These are phyloP conservation scores for Geotrichum bryndzae DNA, from an alignment of 1,139 yeast genomes.

Conservation along the genomic window DNA sequence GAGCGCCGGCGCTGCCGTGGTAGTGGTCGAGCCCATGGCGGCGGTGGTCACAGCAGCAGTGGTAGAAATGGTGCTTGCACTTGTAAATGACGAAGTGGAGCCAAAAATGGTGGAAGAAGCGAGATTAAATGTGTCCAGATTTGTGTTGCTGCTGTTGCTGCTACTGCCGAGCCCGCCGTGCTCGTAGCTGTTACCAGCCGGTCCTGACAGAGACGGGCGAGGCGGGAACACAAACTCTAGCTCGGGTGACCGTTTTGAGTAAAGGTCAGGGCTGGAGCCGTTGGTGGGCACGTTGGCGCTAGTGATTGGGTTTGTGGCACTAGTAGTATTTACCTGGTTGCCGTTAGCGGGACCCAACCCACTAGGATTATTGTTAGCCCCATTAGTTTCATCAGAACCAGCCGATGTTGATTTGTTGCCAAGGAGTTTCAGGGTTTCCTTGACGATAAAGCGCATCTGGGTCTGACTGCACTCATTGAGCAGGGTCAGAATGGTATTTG, in stretches of 20 bases:
- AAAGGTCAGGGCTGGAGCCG: not conserved
- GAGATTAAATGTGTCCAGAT: constrained; percentile 1
- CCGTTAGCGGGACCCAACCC: constrained; percentile 2
- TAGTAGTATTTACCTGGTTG: constrained; percentile 4
- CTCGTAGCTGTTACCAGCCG: not conserved
- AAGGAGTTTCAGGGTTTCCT: constrained; percentile 33
- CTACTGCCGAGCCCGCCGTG: not conserved
- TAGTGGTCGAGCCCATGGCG: not conserved
- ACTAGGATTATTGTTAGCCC: not conserved
- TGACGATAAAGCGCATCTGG: constrained; percentile 36
- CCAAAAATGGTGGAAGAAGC: not conserved
- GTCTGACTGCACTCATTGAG: constrained; percentile 37
- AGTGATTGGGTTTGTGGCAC: not conserved
- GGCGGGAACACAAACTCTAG: not conserved
- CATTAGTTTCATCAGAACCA: constrained; percentile 25
- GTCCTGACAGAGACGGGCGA: not conserved
- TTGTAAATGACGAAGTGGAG: not conserved
- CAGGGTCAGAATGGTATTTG: constrained; percentile 38
- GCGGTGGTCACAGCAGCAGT: not conserved
- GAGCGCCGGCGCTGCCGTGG: constrained; percentile 1
- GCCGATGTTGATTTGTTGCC: constrained; percentile 20
- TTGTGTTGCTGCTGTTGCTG: constrained; percentile 10
- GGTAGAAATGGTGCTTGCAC: not conserved
- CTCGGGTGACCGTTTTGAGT: not conserved
- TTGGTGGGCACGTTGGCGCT: not conserved